A percentile compares a stretch with the other conserved stretches of the same genome.
Evolutionary conservation across 352 stramenopile species (phyloP).

Genomic region (Phytophthora ramorum): DNA sequence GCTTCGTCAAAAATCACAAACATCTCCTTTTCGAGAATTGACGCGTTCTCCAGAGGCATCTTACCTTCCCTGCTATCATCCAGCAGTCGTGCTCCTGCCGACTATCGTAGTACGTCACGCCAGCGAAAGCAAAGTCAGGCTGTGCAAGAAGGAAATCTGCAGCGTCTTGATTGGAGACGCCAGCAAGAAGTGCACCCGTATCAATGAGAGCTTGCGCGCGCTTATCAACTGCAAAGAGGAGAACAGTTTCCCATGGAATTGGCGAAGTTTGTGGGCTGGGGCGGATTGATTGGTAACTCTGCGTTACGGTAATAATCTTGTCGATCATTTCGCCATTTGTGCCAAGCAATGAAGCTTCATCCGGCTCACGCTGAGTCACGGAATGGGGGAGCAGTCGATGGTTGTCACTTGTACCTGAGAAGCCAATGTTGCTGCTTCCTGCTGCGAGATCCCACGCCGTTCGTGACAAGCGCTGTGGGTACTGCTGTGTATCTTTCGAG

Average conservation of each 20-base stretch:
- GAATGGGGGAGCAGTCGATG: constrained; percentile 77
- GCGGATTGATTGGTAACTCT: constrained; percentile 44
- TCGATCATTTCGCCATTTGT: constrained; percentile 92
- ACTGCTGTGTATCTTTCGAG: constrained; percentile 82
- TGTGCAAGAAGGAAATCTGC: constrained; percentile 55
- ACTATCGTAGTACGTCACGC: constrained; percentile 90
- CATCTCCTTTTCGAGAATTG: constrained; percentile 79
- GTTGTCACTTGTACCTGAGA: constrained; percentile 93
- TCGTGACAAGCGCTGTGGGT: constrained; percentile 64
- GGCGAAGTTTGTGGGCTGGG: background rate
- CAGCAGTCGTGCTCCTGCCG: constrained; percentile 61
- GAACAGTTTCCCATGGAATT: constrained; percentile 56
- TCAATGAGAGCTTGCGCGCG: constrained; percentile 81
- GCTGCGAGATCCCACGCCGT: constrained; percentile 87
- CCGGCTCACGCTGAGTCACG: constrained; percentile 67
- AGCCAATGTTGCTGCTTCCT: constrained; percentile 70
- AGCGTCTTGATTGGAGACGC: constrained; percentile 58
- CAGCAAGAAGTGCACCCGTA: constrained; percentile 83
- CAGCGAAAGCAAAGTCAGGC: constrained; percentile 39
- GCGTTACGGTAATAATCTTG: constrained; percentile 51
- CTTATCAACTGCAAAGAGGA: constrained; percentile 48
- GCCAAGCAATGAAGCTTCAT: constrained; percentile 51
- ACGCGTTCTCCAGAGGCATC: constrained; percentile 60
- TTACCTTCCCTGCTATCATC: constrained; percentile 77
- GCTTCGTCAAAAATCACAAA: constrained; percentile 94